phyloP scores from a whole-genome alignment of 2,329 filamentous ascomycete genomes.

The Aureobasidium mangrovei region DNA sequence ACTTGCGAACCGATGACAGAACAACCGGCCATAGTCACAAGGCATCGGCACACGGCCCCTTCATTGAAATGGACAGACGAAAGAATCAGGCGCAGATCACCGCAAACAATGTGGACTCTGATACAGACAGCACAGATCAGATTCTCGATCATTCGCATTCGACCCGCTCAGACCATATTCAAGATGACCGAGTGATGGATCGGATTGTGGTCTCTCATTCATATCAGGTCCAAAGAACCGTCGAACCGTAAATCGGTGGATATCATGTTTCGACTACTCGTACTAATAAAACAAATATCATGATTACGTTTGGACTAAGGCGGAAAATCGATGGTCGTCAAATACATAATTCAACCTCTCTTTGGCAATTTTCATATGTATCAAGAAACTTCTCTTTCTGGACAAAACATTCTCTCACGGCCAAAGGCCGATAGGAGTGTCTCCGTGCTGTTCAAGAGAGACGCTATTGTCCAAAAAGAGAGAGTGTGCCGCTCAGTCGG shows the following conservation, averaged over 20 bases:
- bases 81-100: constrained; percentile 8
- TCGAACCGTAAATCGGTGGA: not conserved
- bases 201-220: constrained; percentile 1
- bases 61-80: not conserved
- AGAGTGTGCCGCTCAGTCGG: not conserved
- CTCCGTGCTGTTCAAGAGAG: no score
- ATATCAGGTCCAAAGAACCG: constrained; percentile 1
- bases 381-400: no score
- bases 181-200: not conserved
- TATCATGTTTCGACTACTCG: not conserved
- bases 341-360: no score
- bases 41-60: not conserved
- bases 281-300: no score
- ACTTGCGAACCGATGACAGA: constrained; percentile 1
- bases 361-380: no score
- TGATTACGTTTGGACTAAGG: not conserved
- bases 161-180: not conserved
- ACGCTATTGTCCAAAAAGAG: no score
- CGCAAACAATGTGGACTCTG: constrained; percentile 8
- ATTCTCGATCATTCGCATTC: not conserved
- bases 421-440: no score
- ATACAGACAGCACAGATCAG: constrained; percentile 6
- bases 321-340: not conserved
- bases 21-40: not conserved
- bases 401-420: no score